These are phyloP conservation scores for Parathielavia hyrcaniae DNA, from an alignment of 495 filamentous ascomycete species.

Conservation along the genomic window DNA sequence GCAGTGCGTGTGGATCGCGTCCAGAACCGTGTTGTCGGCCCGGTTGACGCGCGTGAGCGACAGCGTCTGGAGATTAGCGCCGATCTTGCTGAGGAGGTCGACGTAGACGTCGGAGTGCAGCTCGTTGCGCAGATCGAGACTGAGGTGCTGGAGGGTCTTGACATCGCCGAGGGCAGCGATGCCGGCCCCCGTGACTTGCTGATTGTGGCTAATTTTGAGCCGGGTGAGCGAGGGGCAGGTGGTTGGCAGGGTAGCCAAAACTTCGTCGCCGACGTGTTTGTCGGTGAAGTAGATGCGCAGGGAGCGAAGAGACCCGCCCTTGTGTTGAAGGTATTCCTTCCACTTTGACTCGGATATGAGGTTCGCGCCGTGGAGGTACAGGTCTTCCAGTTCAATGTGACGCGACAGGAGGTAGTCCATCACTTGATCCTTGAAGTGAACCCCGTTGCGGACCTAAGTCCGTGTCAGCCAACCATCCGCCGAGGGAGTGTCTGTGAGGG, in stretches of 20 bases:
- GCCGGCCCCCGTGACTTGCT: slow-evolving; percentile 42
- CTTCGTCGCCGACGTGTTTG: slow-evolving; percentile 52
- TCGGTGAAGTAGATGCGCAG: slow-evolving; percentile 72
- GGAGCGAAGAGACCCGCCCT: slow-evolving; percentile 56
- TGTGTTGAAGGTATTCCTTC: slow-evolving; percentile 55
- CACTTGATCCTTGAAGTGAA: slow-evolving; percentile 77
- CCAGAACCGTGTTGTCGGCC: slow-evolving; percentile 56
- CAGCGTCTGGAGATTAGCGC: slow-evolving; percentile 59
- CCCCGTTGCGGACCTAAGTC: slow-evolving; percentile 57
- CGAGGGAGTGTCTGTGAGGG: background rate
- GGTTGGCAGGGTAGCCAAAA: slow-evolving; percentile 47
- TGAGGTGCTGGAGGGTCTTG: slow-evolving; percentile 60
- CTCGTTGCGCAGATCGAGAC: slow-evolving; percentile 54
- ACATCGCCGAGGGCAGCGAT: slow-evolving; percentile 51
- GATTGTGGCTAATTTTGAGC: slow-evolving; percentile 63
- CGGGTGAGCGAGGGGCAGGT: slow-evolving; percentile 58
- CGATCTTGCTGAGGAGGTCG: slow-evolving; percentile 53
- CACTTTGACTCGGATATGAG: slow-evolving; percentile 67
- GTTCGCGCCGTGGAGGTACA: slow-evolving; percentile 70
- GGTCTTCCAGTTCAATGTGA: slow-evolving; percentile 53
- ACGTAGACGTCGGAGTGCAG: slow-evolving; percentile 53
- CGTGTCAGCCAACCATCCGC: background rate
- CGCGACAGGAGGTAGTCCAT: slow-evolving; percentile 73
- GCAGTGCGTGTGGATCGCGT: slow-evolving; percentile 62
- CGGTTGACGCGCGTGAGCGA: slow-evolving; percentile 57